A percentile compares a stretch with the other conserved stretches of the same genome.
phyloP scores from a whole-genome alignment of 1,284 basidiomycete genomes.

The Papiliotrema laurentii region DNA sequence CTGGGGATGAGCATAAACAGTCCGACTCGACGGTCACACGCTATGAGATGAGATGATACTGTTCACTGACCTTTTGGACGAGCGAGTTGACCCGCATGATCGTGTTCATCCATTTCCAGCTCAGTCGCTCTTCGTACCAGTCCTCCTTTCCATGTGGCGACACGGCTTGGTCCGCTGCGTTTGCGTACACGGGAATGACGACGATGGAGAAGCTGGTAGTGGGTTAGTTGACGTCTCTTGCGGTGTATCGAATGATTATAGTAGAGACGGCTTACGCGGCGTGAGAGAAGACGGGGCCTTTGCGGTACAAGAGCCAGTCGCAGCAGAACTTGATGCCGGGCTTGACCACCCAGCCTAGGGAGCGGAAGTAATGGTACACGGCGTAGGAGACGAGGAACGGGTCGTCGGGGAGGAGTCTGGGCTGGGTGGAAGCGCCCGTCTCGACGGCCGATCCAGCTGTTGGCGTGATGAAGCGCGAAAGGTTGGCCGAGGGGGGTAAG shows the following conservation, averaged over 20 bases:
- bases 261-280: conserved; percentile 79
- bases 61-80: conserved; percentile 80
- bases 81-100: conserved; percentile 95
- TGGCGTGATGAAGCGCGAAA: conserved; percentile 36
- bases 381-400: conserved; percentile 89
- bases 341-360: conserved; percentile 97
- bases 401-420: conserved; percentile 60
- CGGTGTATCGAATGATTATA: too few species aligned
- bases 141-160: conserved; percentile 54
- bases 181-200: conserved; percentile 82
- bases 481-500: conserved; percentile 53
- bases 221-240: too few species aligned
- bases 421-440: conserved; percentile 4
- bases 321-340: conserved; percentile 96
- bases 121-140: conserved; percentile 63
- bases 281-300: conserved; percentile 91
- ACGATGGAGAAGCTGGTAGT: conserved; percentile 85
- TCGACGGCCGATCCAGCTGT: conserved; percentile 38
- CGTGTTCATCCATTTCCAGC: conserved; percentile 96
- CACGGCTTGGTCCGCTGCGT: conserved; percentile 62
- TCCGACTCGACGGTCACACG: background rate
- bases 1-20: conserved; percentile 48
- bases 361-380: conserved; percentile 91
- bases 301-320: conserved; percentile 90
- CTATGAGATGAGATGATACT: too few species aligned